A percentile compares a stretch with the other conserved stretches of the same genome.
These are phyloP conservation scores for Favolaschia claudopus DNA, from an alignment of 768 basidiomycete genomes.

Conservation along the genomic window DNA sequence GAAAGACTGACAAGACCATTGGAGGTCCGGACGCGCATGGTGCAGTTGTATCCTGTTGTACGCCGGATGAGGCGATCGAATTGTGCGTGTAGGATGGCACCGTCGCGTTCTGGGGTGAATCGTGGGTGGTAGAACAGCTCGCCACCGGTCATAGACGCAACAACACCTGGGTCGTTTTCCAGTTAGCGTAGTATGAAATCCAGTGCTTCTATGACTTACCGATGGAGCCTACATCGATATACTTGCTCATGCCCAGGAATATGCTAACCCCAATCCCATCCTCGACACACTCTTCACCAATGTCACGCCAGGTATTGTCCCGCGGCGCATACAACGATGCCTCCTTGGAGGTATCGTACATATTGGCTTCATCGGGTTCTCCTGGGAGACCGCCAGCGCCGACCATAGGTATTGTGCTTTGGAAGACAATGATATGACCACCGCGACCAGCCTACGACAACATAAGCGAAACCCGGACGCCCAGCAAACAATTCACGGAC, in stretches of 20 bases:
- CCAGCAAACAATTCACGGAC: constrained; percentile 48
- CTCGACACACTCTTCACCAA: constrained; percentile 89
- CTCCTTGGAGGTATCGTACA: constrained; percentile 90
- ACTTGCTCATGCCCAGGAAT: constrained; percentile 82
- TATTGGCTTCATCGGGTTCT: constrained; percentile 63
- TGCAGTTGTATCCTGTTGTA: constrained; percentile 81
- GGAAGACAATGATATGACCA: constrained; percentile 80
- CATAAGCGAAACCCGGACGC: constrained; percentile 7
- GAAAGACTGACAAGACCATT: constrained; percentile 60
- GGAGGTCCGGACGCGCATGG: constrained; percentile 84
- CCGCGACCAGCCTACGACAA: constrained; percentile 64
- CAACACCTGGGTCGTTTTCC: constrained; percentile 51
- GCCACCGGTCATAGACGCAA: constrained; percentile 83
- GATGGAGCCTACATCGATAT: constrained; percentile 88
- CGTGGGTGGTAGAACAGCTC: constrained; percentile 92
- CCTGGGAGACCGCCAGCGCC: constrained; percentile 76
- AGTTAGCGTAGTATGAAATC: neutral
- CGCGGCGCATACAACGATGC: constrained; percentile 79
- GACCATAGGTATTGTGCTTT: constrained; percentile 69
- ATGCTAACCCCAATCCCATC: constrained; percentile 90
- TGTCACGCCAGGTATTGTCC: constrained; percentile 78
- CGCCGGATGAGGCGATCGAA: constrained; percentile 71
- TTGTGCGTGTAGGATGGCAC: constrained; percentile 73
- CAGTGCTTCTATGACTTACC: constrained; percentile 48
- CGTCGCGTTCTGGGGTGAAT: constrained; percentile 78